Conservation (phyloP, 2,329 filamentous ascomycete genomes). For the Xenosphaeropsis pyriputrescens region DNA sequence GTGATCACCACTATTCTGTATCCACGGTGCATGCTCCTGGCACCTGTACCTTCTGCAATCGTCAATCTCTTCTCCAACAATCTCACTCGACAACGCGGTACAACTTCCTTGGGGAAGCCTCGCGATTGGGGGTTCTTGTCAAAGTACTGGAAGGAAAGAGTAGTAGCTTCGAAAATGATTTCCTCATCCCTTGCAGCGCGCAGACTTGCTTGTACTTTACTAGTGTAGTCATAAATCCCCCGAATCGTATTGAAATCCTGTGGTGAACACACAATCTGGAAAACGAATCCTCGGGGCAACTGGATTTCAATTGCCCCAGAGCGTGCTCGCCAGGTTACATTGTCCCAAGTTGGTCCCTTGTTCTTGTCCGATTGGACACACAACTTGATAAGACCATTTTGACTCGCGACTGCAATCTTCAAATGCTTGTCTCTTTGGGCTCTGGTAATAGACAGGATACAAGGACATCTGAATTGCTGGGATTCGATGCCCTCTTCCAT, state of each 20-base stretch:
- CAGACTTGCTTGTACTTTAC: constrained; percentile 58
- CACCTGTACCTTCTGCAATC: constrained; percentile 58
- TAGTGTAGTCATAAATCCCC: constrained; percentile 75
- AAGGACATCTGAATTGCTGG: constrained; percentile 55
- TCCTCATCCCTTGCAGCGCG: constrained; percentile 55
- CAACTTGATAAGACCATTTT: constrained; percentile 64
- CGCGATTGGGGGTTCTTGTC: constrained; percentile 55
- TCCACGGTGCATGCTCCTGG: constrained; percentile 60
- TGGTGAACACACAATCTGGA: constrained; percentile 57
- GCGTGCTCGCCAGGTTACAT: constrained; percentile 65
- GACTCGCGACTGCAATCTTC: constrained; percentile 62
- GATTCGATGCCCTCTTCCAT: constrained; percentile 58
- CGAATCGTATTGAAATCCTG: constrained; percentile 67
- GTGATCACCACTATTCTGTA: constrained; percentile 70
- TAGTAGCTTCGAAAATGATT: constrained; percentile 50
- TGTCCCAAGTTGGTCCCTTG: constrained; percentile 62
- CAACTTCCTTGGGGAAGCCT: constrained; percentile 61
- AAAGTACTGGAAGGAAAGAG: constrained; percentile 69
- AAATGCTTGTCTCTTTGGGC: constrained; percentile 54
- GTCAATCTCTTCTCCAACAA: constrained; percentile 60
- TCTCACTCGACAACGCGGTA: constrained; percentile 55
- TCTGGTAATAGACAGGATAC: constrained; percentile 62
- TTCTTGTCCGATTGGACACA: constrained; percentile 55
- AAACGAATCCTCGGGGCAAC: constrained; percentile 60
- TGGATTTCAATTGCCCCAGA: constrained; percentile 50